A percentile compares a stretch with the other conserved stretches of the same genome.
These are phyloP conservation scores for Coleophoma cylindrospora DNA, from an alignment of 2,329 filamentous ascomycete species.

Conservation along the genomic window DNA sequence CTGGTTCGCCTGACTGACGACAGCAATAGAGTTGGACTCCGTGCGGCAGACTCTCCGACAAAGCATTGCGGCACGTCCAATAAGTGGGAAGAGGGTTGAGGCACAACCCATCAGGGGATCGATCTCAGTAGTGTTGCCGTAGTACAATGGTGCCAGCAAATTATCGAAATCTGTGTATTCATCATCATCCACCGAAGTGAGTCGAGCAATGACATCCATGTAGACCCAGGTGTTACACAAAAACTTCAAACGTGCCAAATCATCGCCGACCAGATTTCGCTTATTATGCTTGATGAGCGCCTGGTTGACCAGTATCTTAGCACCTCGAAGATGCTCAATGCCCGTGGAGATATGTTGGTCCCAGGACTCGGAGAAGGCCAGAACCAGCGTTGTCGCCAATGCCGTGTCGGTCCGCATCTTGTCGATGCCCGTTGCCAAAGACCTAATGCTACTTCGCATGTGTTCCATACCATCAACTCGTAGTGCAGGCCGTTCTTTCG, in stretches of 20 bases:
- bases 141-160: slow-evolving; percentile 34
- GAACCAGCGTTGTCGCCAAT: slow-evolving; percentile 63
- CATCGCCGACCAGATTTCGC: slow-evolving; percentile 36
- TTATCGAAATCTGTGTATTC: slow-evolving; percentile 49
- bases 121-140: slow-evolving; percentile 39
- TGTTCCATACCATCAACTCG: slow-evolving; percentile 62
- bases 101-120: slow-evolving; percentile 70
- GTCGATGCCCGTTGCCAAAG: slow-evolving; percentile 52
- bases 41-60: slow-evolving; percentile 55
- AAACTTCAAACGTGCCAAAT: slow-evolving; percentile 54
- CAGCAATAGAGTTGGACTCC: slow-evolving; percentile 47
- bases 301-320: slow-evolving; percentile 57
- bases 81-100: slow-evolving; percentile 61
- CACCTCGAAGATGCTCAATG: slow-evolving; percentile 64
- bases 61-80: slow-evolving; percentile 60
- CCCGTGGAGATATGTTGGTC: slow-evolving; percentile 65
- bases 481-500: slow-evolving; percentile 49
- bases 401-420: slow-evolving; percentile 61
- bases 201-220: slow-evolving; percentile 66
- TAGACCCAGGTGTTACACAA: slow-evolving; percentile 71
- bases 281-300: slow-evolving; percentile 43
- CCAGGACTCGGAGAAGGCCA: slow-evolving; percentile 69
- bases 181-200: slow-evolving; percentile 51
- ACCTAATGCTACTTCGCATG: slow-evolving; percentile 59
- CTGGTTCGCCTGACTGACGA: slow-evolving; percentile 57